phyloP scores from a whole-genome alignment of 1,284 basidiomycete species.

The Mycosarcoma maydis region DNA sequence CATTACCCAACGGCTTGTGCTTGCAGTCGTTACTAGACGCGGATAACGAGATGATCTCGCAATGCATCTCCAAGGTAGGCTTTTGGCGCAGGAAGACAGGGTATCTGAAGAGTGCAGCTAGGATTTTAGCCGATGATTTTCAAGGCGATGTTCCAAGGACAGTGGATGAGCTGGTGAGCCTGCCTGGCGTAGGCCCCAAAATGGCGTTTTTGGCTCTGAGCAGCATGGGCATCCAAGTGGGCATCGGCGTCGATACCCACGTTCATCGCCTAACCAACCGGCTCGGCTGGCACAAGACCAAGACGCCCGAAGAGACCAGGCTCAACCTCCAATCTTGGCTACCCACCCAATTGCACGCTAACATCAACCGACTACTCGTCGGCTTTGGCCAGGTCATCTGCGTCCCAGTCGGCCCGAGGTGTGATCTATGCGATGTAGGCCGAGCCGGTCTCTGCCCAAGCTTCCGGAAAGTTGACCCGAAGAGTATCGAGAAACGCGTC shows the following conservation, averaged over 20 bases:
- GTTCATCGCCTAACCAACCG: constrained; percentile 94
- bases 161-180: constrained; percentile 57
- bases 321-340: constrained; percentile 63
- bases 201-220: constrained; percentile 74
- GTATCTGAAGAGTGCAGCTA: constrained; percentile 53
- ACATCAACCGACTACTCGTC: constrained; percentile 63
- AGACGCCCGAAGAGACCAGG: constrained; percentile 83
- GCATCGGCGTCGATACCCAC: constrained; percentile 95
- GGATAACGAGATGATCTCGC: constrained; percentile 74
- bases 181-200: constrained; percentile 66
- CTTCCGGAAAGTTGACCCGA: constrained; percentile 41
- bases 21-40: constrained; percentile 78
- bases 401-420: constrained; percentile 81
- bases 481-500: constrained; percentile 40
- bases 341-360: constrained; percentile 50
- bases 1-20: constrained; percentile 80
- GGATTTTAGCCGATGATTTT: constrained; percentile 45
- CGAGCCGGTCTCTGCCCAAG: constrained; percentile 55
- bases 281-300: constrained; percentile 89
- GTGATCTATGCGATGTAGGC: constrained; percentile 70
- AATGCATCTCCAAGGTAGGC: constrained; percentile 86
- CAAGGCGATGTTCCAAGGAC: constrained; percentile 55
- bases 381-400: constrained; percentile 79
- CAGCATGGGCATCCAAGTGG: constrained; percentile 86
- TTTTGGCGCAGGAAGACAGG: constrained; percentile 89